Base-by-base conservation (phyloP, 2,329 filamentous ascomycete species). In the Phyllosticta citrichinensis region DNA sequence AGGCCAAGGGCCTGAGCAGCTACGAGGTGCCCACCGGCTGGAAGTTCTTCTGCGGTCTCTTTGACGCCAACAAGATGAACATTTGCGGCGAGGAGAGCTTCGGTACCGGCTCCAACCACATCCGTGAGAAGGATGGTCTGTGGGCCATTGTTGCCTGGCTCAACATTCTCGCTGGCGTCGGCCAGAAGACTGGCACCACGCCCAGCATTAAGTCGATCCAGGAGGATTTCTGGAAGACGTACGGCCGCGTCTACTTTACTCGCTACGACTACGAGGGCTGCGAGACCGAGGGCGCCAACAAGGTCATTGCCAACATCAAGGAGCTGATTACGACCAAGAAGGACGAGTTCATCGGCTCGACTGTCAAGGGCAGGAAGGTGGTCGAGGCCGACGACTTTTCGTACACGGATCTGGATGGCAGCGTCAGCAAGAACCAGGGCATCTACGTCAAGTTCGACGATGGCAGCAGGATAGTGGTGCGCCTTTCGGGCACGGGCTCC, bases 81-180 rank as follows among this genome's bases (percentile, higher is more conserved):
- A 99, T 99, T 74, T 99, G 94, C 73, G 94, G 94, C 62, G 94
- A 99, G 78, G 94, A 99, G 82, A 94, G 89, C 66, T 99, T 99
- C 75, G 94, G 94, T 67, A 99, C 94, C 11, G 94, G 94, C 50
- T 96, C 89, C 77, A 97, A 99, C 81, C 94, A 99, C 77, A 96
- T 99, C 72, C 91, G 94, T 68, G 94, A 99, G 81, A 99, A 99
- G 84, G 94, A 99, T 71, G 94, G 94, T 64, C 83, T 99, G 52
- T 99, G 94, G 94, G 94, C 94, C 63, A 84, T 99, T 64, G 88
- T 97, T 59, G 94, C 94, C 33, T 99, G 94, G 94, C 80, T 99
- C 69, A 99, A 99, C 81, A 96, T 99, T 75, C 95, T 99, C 69
- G 94, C 94, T 64, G 93, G 90, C 66, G 86, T 97, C 55, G 92